A percentile compares a stretch with the other conserved stretches of the same genome.
These are phyloP conservation scores for Plasmodium ovale DNA, from an alignment of 169 alveolate species.

Conservation along the genomic window DNA sequence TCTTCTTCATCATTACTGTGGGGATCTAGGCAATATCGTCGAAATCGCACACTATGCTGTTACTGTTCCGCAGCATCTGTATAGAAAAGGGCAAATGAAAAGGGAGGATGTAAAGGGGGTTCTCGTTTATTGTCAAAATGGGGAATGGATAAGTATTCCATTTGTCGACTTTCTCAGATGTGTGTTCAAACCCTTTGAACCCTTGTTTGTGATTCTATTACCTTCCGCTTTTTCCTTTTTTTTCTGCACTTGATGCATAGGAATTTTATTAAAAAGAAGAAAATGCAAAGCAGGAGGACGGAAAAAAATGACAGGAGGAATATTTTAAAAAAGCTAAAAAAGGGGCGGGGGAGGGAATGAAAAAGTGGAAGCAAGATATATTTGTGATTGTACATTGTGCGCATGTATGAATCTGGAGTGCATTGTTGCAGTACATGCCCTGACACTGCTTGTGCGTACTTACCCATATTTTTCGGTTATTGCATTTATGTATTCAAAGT, in stretches of 20 bases:
- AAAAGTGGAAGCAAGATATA: background rate
- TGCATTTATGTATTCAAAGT: background rate
- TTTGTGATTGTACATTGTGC: too few relatives aligned
- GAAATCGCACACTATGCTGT: background rate
- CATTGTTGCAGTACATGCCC: too few relatives aligned
- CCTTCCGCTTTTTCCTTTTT: constrained; percentile 36
- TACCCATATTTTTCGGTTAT: background rate
- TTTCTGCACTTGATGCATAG: background rate
- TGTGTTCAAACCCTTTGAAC: background rate
- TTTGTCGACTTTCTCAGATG: too few relatives aligned
- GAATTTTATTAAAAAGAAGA: constrained; percentile 19
- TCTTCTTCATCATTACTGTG: background rate
- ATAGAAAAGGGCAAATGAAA: background rate
- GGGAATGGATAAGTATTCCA: too few relatives aligned
- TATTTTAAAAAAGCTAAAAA: constrained; percentile 18
- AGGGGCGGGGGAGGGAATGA: too few relatives aligned
- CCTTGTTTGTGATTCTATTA: background rate
- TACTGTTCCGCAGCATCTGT: background rate
- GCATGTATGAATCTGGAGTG: too few relatives aligned
- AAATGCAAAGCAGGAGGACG: constrained; percentile 18
- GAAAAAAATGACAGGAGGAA: constrained; percentile 14
- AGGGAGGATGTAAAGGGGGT: too few relatives aligned
- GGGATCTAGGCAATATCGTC: background rate
- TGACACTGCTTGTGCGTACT: background rate
- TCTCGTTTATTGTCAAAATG: too few relatives aligned